Percentiles rank a stretch among this genome's conserved stretches.
phyloP scores from a whole-genome alignment of 305 asterid genomes.

The Solanum hybrid region DNA sequence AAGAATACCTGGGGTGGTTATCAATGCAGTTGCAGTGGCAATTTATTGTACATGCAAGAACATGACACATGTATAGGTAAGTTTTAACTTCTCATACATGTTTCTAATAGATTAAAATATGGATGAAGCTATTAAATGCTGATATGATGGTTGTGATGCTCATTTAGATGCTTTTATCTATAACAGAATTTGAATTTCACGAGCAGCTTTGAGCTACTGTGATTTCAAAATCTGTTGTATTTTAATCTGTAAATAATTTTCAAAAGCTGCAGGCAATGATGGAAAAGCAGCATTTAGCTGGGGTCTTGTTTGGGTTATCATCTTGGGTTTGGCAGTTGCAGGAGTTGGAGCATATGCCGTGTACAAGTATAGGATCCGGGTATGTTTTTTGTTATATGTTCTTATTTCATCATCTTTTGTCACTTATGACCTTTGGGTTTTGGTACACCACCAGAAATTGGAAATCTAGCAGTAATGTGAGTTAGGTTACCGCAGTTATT shows the following conservation, averaged over 20 bases:
- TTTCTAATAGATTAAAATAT: background rate
- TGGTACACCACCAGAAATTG: background rate
- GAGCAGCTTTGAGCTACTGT: background rate
- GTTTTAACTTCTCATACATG: slow-evolving; percentile 7
- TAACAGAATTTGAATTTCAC: background rate
- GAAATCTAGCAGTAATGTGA: background rate
- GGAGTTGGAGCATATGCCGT: slow-evolving; percentile 72
- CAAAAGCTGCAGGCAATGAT: slow-evolving; percentile 44
- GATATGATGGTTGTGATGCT: background rate
- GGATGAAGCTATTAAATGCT: background rate
- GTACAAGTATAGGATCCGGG: slow-evolving; percentile 88
- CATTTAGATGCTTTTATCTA: background rate
- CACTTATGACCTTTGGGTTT: background rate
- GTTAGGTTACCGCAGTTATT: background rate
- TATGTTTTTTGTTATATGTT: slow-evolving; percentile 22
- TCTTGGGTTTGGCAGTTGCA: slow-evolving; percentile 57
- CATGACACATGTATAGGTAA: slow-evolving; percentile 89
- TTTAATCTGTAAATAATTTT: background rate
- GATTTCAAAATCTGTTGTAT: background rate
- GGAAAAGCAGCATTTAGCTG: slow-evolving; percentile 34
- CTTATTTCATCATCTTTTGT: background rate
- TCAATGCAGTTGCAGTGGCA: slow-evolving; percentile 73
- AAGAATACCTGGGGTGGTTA: slow-evolving; percentile 94
- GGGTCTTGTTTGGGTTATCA: slow-evolving; percentile 65
- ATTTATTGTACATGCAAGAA: slow-evolving; percentile 75